These are phyloP conservation scores for Cinchona pubescens DNA, from an alignment of 257 asterid genomes.

Conservation along the genomic window DNA sequence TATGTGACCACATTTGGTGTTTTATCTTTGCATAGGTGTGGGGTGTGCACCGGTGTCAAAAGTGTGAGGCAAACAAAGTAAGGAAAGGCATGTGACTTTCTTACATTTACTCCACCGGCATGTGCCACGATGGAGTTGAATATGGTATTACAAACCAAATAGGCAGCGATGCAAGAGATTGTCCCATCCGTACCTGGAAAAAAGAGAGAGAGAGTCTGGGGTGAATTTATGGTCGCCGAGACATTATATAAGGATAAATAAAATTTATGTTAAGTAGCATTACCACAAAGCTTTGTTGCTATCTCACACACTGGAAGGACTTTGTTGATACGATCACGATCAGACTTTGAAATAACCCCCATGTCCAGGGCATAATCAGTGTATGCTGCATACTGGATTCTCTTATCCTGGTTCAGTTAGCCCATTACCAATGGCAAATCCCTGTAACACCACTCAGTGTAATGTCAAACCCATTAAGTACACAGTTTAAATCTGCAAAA, in stretches of 20 bases:
- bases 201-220: constrained; percentile 12
- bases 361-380: constrained; percentile 86
- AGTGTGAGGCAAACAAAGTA: not conserved
- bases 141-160: constrained; percentile 64
- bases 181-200: constrained; percentile 85
- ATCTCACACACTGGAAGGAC: constrained; percentile 79
- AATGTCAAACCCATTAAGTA: constrained; percentile 9
- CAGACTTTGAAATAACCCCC: constrained; percentile 66
- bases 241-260: not conserved
- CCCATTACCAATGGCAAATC: constrained; percentile 94
- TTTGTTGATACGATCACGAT: constrained; percentile 70
- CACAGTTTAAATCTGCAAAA: not conserved
- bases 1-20: not conserved
- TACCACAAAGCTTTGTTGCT: constrained; percentile 87
- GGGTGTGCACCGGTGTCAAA: not conserved
- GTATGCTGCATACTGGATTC: constrained; percentile 83
- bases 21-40: not conserved
- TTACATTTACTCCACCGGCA: constrained; percentile 76
- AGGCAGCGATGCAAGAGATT: constrained; percentile 80
- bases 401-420: constrained; percentile 93
- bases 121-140: constrained; percentile 56
- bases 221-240: too few relatives aligned
- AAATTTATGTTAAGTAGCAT: constrained; percentile 4
- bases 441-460: constrained; percentile 46
- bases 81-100: constrained; percentile 14